These are phyloP conservation scores for Fusarium sp. DNA, from an alignment of 2,329 filamentous ascomycete species.

Conservation along the genomic window DNA sequence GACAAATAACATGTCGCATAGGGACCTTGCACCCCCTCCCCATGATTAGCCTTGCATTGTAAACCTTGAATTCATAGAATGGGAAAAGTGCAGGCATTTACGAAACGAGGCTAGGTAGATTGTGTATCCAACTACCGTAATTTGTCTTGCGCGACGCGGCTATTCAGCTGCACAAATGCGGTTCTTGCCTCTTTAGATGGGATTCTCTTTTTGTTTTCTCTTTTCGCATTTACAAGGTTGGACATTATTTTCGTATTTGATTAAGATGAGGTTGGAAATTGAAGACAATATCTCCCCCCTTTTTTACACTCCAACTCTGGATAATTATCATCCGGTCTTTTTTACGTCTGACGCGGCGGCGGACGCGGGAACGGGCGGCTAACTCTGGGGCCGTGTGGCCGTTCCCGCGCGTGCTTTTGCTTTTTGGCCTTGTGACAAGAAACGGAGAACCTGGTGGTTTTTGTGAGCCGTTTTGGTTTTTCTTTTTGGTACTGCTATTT, in stretches of 20 bases:
- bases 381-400: slow-evolving; percentile 33
- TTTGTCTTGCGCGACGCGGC: slow-evolving; percentile 12
- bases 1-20: slow-evolving; percentile 26
- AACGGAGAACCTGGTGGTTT: slow-evolving; percentile 4
- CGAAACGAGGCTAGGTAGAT: slow-evolving; percentile 13
- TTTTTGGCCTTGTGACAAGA: slow-evolving; percentile 12
- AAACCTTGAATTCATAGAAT: slow-evolving; percentile 9
- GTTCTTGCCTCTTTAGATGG: slow-evolving; percentile 1
- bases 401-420: slow-evolving; percentile 29
- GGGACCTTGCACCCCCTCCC: background rate
- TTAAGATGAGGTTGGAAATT: background rate
- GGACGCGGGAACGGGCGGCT: slow-evolving; percentile 29
- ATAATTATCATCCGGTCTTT: background rate
- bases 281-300: background rate
- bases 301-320: background rate
- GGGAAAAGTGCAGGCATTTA: slow-evolving; percentile 11
- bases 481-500: background rate
- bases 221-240: slow-evolving; percentile 17
- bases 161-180: background rate
- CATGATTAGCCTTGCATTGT: slow-evolving; percentile 2
- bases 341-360: slow-evolving; percentile 1
- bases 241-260: background rate
- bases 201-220: slow-evolving; percentile 16
- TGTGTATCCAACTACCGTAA: slow-evolving; percentile 13
- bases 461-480: background rate